These are phyloP conservation scores for Raphanus hybrid DNA, from an alignment of 441 rosid species.

Conservation along the genomic window DNA sequence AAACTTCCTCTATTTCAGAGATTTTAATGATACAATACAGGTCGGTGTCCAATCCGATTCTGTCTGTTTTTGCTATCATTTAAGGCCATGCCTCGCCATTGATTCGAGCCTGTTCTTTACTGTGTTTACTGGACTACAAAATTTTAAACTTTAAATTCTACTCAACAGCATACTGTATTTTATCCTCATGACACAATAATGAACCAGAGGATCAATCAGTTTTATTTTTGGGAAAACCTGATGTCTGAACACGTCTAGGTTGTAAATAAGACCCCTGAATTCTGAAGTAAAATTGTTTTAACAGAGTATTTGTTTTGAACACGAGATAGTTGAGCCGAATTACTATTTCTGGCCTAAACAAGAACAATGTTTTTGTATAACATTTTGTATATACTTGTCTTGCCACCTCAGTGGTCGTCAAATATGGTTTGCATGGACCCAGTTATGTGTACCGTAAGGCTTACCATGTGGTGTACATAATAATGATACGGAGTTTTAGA, in stretches of 20 bases:
- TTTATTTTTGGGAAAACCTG: background rate
- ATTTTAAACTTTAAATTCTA: background rate
- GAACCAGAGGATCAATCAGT: constrained; percentile 8
- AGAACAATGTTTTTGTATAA: background rate
- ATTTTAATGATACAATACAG: constrained; percentile 14
- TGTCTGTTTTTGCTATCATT: constrained; percentile 23
- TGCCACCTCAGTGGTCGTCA: background rate
- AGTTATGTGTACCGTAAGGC: background rate
- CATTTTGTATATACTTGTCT: background rate
- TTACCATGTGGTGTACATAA: background rate
- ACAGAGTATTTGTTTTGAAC: background rate
- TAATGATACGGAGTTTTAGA: background rate
- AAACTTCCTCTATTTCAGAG: constrained; percentile 29
- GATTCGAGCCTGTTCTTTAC: constrained; percentile 18
- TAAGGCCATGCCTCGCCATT: constrained; percentile 35
- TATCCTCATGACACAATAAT: background rate
- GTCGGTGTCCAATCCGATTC: constrained; percentile 24
- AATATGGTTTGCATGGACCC: background rate
- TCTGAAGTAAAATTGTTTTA: background rate
- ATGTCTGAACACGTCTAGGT: background rate
- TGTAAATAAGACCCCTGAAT: background rate
- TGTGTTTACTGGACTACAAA: constrained; percentile 1
- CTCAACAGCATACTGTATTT: background rate
- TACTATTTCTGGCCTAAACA: background rate
- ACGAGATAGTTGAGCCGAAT: background rate